Percentiles rank a stretch among this genome's conserved stretches.
Evolutionary conservation across 129 eudicot genomes (phyloP).

Genomic region (Flaveria ramosissima): DNA sequence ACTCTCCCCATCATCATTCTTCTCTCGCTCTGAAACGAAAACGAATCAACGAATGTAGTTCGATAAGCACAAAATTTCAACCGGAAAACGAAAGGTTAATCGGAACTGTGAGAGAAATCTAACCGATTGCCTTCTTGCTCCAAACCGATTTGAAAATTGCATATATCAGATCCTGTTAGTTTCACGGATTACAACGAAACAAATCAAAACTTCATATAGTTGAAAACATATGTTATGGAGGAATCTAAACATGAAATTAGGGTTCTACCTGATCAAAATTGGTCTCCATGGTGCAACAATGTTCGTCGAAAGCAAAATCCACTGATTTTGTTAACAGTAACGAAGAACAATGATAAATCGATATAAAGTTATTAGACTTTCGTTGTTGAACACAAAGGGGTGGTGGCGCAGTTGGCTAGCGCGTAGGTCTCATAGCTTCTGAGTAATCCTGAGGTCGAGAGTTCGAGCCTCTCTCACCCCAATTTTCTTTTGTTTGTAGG

Average conservation of each 20-base stretch:
- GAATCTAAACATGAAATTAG: background rate
- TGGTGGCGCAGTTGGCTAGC: constrained; percentile 99
- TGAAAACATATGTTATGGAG: too few relatives aligned
- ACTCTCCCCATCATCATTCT: constrained; percentile 43
- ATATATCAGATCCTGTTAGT: constrained; percentile 60
- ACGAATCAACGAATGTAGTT: constrained; percentile 15
- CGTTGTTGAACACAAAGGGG: constrained; percentile 51
- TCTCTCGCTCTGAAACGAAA: constrained; percentile 52
- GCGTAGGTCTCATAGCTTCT: constrained; percentile 98
- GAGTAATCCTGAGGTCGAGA: constrained; percentile 99
- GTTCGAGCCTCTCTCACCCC: constrained; percentile 99
- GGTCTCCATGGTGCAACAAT: constrained; percentile 43
- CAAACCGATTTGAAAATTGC: constrained; percentile 72
- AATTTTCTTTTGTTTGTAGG: background rate
- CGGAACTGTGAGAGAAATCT: background rate
- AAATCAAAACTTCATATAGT: background rate
- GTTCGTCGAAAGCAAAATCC: background rate
- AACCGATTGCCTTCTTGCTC: constrained; percentile 67
- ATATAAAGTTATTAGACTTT: too few relatives aligned
- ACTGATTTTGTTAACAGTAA: background rate
- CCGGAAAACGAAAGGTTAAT: background rate
- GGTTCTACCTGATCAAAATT: constrained; percentile 54
- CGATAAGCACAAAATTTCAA: background rate
- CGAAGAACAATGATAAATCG: background rate
- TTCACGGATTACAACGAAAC: constrained; percentile 3